Evolutionary conservation across 2,329 filamentous ascomycete genomes (phyloP).

Genomic region (Penicillium palitans): DNA sequence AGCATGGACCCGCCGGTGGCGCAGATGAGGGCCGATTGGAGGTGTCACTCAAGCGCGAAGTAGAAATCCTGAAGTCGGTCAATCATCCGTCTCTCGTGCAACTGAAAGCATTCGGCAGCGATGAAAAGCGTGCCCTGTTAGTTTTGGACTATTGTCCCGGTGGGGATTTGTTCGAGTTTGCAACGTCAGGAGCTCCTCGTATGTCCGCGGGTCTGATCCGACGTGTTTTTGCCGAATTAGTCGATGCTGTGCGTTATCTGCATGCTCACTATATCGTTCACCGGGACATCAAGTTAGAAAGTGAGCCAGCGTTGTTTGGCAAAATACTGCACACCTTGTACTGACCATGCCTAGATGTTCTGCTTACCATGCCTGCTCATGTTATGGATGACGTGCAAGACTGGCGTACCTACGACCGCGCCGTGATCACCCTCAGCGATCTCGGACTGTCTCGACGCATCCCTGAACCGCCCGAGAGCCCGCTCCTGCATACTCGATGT

Average conservation of each 20-base stretch:
- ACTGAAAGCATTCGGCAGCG: conserved; percentile 86
- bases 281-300: conserved; percentile 97
- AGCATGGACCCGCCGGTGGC: conserved; percentile 89
- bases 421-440: conserved; percentile 86
- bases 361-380: conserved; percentile 75
- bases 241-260: conserved; percentile 81
- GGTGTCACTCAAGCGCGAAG: conserved; percentile 87
- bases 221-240: conserved; percentile 85
- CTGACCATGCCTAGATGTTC: conserved; percentile 64
- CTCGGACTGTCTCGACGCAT: conserved; percentile 86
- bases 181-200: conserved; percentile 67
- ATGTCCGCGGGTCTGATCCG: conserved; percentile 70
- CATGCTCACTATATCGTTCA: conserved; percentile 87
- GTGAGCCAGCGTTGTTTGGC: conserved; percentile 54
- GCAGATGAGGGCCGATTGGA: conserved; percentile 92
- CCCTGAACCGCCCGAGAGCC: conserved; percentile 68
- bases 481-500: conserved; percentile 88
- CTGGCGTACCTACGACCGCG: conserved; percentile 75
- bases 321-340: conserved; percentile 5
- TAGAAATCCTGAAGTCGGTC: conserved; percentile 87
- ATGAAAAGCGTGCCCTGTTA: conserved; percentile 76
- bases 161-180: conserved; percentile 91
- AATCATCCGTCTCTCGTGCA: conserved; percentile 88
- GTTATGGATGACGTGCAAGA: conserved; percentile 67
- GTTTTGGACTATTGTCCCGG: conserved; percentile 91